A percentile compares a stretch with the other conserved stretches of the same genome.
phyloP scores from a whole-genome alignment of 2,329 filamentous ascomycete genomes.

The Botrytis tulipae region DNA sequence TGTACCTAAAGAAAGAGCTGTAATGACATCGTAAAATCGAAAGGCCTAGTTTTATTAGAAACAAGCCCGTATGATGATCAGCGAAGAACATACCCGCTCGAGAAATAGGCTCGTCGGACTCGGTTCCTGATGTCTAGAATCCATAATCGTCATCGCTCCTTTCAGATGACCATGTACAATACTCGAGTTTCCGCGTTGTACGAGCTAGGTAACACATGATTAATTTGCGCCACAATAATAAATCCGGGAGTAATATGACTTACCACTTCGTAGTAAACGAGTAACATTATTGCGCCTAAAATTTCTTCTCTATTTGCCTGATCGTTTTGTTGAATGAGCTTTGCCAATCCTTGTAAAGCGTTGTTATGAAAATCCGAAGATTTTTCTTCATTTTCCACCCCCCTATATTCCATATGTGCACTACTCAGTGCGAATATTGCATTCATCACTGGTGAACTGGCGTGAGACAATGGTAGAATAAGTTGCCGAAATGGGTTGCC shows the following conservation, averaged over 20 bases:
- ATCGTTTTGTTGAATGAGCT: slow-evolving; percentile 53
- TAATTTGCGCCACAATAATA: slow-evolving; percentile 24
- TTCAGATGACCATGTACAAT: slow-evolving; percentile 61
- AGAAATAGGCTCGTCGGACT: slow-evolving; percentile 56
- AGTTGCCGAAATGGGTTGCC: slow-evolving; percentile 64
- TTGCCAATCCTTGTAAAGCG: slow-evolving; percentile 56
- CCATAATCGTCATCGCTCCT: slow-evolving; percentile 61
- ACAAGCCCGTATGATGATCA: not conserved
- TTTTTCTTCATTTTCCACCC: slow-evolving; percentile 51
- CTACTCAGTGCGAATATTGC: slow-evolving; percentile 81
- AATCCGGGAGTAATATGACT: slow-evolving; percentile 34
- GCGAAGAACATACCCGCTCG: slow-evolving; percentile 49
- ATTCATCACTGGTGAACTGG: slow-evolving; percentile 64
- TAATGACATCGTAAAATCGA: slow-evolving; percentile 64
- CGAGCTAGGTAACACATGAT: slow-evolving; percentile 49
- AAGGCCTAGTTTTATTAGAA: slow-evolving; percentile 51
- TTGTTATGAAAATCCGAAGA: slow-evolving; percentile 59
- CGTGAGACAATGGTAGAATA: slow-evolving; percentile 56
- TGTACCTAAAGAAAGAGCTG: slow-evolving; percentile 59
- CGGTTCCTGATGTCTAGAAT: slow-evolving; percentile 44
- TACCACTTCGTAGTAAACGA: slow-evolving; percentile 64
- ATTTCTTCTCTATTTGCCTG: slow-evolving; percentile 55
- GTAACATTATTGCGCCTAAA: slow-evolving; percentile 58
- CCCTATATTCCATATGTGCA: slow-evolving; percentile 74
- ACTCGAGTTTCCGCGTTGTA: slow-evolving; percentile 57